phyloP scores from a whole-genome alignment of 2,329 filamentous ascomycete genomes.

The Neonectria magnoliae region DNA sequence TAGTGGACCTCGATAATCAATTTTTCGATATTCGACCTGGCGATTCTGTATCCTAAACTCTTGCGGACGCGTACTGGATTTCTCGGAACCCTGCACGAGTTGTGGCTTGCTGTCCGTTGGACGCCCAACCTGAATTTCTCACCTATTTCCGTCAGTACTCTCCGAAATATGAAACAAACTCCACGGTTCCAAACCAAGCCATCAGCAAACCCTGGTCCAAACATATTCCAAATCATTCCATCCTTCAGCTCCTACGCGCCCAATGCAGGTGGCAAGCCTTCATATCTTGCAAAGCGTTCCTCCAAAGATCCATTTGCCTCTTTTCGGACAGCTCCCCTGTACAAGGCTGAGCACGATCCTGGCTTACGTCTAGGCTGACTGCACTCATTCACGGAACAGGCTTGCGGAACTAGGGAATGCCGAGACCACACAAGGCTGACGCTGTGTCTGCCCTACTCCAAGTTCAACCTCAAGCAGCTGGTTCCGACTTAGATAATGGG shows the following conservation, averaged over 20 bases:
- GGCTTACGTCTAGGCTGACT: conserved; percentile 1
- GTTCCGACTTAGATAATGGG: not conserved
- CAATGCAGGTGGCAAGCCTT: not conserved
- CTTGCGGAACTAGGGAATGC: not conserved
- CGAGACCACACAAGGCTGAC: conserved; percentile 9
- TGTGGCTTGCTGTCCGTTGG: not conserved
- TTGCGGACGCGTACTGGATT: not conserved
- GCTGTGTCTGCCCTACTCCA: not conserved
- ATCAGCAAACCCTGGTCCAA: not conserved
- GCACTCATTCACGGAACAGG: not conserved
- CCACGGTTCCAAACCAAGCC: not conserved
- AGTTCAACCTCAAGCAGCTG: not conserved
- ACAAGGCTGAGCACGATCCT: not conserved
- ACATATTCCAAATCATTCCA: not conserved
- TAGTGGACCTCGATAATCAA: not conserved
- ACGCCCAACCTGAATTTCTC: not conserved
- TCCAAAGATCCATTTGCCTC: not conserved
- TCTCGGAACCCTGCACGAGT: not conserved
- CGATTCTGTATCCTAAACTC: not conserved
- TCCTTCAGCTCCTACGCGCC: not conserved
- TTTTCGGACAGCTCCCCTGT: not conserved
- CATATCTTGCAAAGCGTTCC: not conserved
- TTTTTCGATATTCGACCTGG: not conserved
- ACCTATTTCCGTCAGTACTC: not conserved
- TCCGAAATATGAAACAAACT: not conserved